Conservation (phyloP, 257 asterid species). For the Perilla frutescens region DNA sequence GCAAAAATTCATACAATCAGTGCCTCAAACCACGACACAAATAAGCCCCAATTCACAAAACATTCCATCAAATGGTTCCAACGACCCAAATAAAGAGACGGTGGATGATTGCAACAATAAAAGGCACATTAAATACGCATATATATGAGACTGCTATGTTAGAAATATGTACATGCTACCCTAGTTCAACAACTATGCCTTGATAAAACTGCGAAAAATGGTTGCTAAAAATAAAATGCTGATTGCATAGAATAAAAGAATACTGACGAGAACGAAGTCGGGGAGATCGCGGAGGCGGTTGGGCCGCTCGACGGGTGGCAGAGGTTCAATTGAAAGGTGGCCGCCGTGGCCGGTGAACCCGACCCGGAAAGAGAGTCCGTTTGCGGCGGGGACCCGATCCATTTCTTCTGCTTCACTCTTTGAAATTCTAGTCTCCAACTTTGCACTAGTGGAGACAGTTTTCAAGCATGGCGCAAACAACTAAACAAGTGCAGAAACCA, state of each 20-base stretch:
- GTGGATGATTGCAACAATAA: background rate
- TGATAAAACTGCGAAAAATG: constrained; percentile 3
- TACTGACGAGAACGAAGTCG: constrained; percentile 81
- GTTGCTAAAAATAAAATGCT: background rate
- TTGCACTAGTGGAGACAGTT: background rate
- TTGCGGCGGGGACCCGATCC: constrained; percentile 65
- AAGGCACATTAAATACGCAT: constrained; percentile 1
- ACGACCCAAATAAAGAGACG: background rate
- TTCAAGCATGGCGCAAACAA: background rate
- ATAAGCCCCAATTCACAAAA: constrained; percentile 19
- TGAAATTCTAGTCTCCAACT: background rate
- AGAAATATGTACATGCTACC: constrained; percentile 20
- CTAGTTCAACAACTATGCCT: constrained; percentile 22
- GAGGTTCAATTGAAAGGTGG: constrained; percentile 81
- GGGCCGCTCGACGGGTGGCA: constrained; percentile 75
- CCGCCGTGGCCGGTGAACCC: constrained; percentile 94
- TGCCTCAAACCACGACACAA: constrained; percentile 6
- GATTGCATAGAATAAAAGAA: background rate
- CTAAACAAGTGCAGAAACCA: background rate
- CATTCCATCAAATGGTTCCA: background rate
- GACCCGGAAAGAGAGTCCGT: constrained; percentile 74
- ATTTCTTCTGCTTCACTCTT: constrained; percentile 26
- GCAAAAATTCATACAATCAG: constrained; percentile 15
- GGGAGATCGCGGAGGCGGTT: constrained; percentile 66
- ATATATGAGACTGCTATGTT: background rate